A percentile compares a stretch with the other conserved stretches of the same genome.
These are phyloP conservation scores for Cryptococcus sp. DNA, from an alignment of 1,284 basidiomycete species.

Conservation along the genomic window DNA sequence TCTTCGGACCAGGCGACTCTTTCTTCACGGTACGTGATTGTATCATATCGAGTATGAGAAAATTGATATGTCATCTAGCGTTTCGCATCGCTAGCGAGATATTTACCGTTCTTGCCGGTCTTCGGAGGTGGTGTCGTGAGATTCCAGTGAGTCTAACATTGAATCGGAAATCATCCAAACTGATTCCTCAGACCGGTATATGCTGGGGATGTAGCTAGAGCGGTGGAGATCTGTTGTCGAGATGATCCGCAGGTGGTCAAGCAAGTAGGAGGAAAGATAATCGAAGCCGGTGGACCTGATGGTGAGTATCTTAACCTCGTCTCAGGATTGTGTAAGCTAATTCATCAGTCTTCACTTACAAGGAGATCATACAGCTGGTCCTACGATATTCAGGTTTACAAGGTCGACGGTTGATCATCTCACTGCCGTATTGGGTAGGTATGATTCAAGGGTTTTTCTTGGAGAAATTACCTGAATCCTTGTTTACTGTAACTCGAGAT, in stretches of 20 bases:
- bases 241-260: constrained; percentile 45
- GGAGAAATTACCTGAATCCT: constrained; percentile 59
- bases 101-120: constrained; percentile 64
- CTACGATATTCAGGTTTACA: constrained; percentile 54
- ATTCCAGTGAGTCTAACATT: constrained; percentile 53
- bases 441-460: constrained; percentile 59
- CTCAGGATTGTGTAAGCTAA: not conserved
- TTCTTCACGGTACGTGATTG: constrained; percentile 59
- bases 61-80: constrained; percentile 45
- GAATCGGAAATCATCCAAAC: not conserved
- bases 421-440: constrained; percentile 60
- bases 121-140: constrained; percentile 61
- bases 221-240: constrained; percentile 58
- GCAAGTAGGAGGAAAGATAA: constrained; percentile 55
- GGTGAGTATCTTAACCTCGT: constrained; percentile 45
- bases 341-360: constrained; percentile 58
- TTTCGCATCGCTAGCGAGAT: constrained; percentile 57
- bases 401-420: constrained; percentile 55
- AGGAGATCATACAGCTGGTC: constrained; percentile 61
- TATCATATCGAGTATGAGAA: too few relatives aligned
- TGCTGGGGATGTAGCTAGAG: constrained; percentile 59
- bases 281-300: constrained; percentile 66
- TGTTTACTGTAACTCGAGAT: constrained; percentile 62
- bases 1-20: constrained; percentile 67
- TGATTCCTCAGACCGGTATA: constrained; percentile 54